These are phyloP conservation scores for Chamaecrista fasciculata DNA, from an alignment of 306 rosid genomes.

Conservation along the genomic window DNA sequence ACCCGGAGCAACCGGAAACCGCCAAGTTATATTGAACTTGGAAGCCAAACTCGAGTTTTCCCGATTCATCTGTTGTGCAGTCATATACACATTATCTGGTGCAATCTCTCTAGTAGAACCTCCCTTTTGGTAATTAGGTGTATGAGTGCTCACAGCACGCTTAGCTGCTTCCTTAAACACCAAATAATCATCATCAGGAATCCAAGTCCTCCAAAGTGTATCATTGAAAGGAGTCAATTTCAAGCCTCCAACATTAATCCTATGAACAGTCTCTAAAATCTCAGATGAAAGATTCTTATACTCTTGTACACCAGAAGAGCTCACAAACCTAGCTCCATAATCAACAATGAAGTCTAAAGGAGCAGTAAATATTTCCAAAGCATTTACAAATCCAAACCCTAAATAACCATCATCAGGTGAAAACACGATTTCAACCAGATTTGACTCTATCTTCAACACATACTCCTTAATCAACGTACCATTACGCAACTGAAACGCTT, in stretches of 20 bases:
- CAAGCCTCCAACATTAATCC: slow-evolving; percentile 90
- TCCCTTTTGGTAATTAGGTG: slow-evolving; percentile 70
- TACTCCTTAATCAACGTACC: slow-evolving; percentile 57
- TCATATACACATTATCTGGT: slow-evolving; percentile 85
- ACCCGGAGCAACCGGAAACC: slow-evolving; percentile 52
- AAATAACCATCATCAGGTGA: slow-evolving; percentile 45
- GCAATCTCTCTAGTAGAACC: slow-evolving; percentile 71
- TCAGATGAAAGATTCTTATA: slow-evolving; percentile 58
- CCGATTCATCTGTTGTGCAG: slow-evolving; percentile 84
- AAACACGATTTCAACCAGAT: slow-evolving; percentile 55
- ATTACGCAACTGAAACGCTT: slow-evolving; percentile 28
- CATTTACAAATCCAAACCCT: slow-evolving; percentile 72
- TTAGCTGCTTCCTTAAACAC: slow-evolving; percentile 67
- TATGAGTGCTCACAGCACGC: slow-evolving; percentile 46
- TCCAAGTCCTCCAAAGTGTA: slow-evolving; percentile 93
- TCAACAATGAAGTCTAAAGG: slow-evolving; percentile 72
- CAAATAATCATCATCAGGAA: slow-evolving; percentile 77
- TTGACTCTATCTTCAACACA: slow-evolving; percentile 49
- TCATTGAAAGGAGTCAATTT: slow-evolving; percentile 86
- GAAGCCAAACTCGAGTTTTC: slow-evolving; percentile 44
- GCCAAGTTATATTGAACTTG: slow-evolving; percentile 80
- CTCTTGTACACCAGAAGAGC: slow-evolving; percentile 46
- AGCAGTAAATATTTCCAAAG: slow-evolving; percentile 79
- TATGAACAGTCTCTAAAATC: slow-evolving; percentile 74
- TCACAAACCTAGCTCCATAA: slow-evolving; percentile 59